A percentile compares a stretch with the other conserved stretches of the same genome.
Evolutionary conservation across 2,329 filamentous ascomycete genomes (phyloP).

Genomic region (Cordyceps farinosa): DNA sequence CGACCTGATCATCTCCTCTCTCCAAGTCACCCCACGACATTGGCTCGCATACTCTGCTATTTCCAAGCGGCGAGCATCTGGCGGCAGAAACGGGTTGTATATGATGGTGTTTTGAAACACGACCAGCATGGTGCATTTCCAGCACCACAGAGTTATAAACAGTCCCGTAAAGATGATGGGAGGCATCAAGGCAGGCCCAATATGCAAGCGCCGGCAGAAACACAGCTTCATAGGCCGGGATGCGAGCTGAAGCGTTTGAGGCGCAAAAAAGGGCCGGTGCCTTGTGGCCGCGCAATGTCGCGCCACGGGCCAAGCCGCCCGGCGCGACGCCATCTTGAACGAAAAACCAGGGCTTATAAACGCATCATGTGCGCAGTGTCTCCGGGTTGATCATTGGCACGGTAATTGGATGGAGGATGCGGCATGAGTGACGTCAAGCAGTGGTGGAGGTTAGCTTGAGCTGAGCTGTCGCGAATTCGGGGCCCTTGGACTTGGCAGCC

Average conservation of each 20-base stretch:
- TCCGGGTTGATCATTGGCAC: background rate
- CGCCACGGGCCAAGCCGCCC: background rate
- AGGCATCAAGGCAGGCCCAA: constrained; percentile 51
- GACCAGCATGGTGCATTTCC: constrained; percentile 71
- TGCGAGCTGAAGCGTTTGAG: background rate
- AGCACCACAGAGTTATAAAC: constrained; percentile 60
- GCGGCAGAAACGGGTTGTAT: constrained; percentile 74
- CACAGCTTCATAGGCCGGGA: background rate
- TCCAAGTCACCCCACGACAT: constrained; percentile 63
- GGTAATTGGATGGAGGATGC: background rate
- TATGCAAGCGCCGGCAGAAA: constrained; percentile 26
- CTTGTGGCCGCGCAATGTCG: background rate
- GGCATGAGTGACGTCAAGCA: background rate
- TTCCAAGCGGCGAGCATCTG: constrained; percentile 63
- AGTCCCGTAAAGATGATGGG: constrained; percentile 65
- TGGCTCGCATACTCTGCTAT: constrained; percentile 59
- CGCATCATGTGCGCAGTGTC: background rate
- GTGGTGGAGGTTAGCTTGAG: background rate
- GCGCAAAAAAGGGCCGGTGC: background rate
- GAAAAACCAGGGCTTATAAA: background rate
- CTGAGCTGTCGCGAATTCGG: background rate
- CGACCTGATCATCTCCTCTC: constrained; percentile 57
- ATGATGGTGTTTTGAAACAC: constrained; percentile 78
- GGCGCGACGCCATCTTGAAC: background rate
- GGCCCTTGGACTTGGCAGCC: no score